phyloP scores from a whole-genome alignment of 1,284 basidiomycete species.

The Caloboletus firmus region DNA sequence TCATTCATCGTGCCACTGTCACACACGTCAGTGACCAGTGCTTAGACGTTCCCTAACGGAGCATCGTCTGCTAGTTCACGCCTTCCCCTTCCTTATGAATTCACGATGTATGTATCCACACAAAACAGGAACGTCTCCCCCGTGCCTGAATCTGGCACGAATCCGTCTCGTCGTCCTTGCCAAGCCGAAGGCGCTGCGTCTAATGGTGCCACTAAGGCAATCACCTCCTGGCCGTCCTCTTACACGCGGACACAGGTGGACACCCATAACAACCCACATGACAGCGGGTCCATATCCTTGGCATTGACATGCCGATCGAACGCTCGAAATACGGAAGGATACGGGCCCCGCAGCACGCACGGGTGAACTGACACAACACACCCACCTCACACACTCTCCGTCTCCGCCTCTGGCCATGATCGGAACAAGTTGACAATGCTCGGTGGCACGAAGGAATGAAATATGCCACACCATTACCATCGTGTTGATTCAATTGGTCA shows the following conservation, averaged over 20 bases:
- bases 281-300: slow-evolving; percentile 14
- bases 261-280: slow-evolving; percentile 11
- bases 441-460: slow-evolving; percentile 1
- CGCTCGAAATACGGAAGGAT: slow-evolving; percentile 12
- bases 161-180: not conserved
- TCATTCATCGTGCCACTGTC: not conserved
- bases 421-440: slow-evolving; percentile 7
- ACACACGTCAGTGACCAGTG: not conserved
- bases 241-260: not conserved
- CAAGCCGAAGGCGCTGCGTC: not conserved
- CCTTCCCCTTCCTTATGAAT: not conserved
- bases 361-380: not conserved
- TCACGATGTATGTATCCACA: not conserved
- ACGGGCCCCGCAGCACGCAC: slow-evolving; percentile 10
- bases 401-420: slow-evolving; percentile 9
- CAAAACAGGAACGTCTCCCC: slow-evolving; percentile 5
- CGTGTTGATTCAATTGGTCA: not conserved
- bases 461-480: not conserved
- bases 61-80: not conserved
- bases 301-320: slow-evolving; percentile 5
- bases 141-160: slow-evolving; percentile 10
- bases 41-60: not conserved
- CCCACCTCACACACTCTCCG: slow-evolving; percentile 2
- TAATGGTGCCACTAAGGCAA: not conserved
- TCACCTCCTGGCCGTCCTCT: not conserved